Evolutionary conservation across 148 eudicot species (phyloP).

Genomic region (Hydrangea macrophylla): DNA sequence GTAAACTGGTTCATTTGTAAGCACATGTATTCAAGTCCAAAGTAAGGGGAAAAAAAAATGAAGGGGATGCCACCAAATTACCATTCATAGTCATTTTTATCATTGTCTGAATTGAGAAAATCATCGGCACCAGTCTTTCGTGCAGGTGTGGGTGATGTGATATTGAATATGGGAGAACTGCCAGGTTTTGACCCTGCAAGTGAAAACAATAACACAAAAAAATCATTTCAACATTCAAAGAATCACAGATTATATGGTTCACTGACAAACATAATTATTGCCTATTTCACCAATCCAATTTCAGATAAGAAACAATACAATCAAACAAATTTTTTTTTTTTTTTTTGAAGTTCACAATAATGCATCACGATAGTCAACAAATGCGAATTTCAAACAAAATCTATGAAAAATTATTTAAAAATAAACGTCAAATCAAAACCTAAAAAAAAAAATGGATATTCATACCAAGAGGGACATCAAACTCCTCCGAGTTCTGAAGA

Average conservation of each 20-base stretch:
- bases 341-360: no score
- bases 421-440: not conserved
- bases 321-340: no score
- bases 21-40: not conserved
- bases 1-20: not conserved
- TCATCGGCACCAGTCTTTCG: constrained; percentile 75
- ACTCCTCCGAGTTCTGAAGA: constrained; percentile 59
- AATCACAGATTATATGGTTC: not conserved
- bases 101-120: constrained; percentile 78
- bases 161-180: constrained; percentile 60
- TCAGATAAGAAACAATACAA: no score
- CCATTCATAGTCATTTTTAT: constrained; percentile 96
- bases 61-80: constrained; percentile 27
- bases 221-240: constrained; percentile 11
- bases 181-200: constrained; percentile 63
- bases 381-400: constrained; percentile 8
- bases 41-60: not conserved
- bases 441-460: constrained; percentile 11
- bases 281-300: not conserved
- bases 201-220: constrained; percentile 10
- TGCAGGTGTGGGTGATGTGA: constrained; percentile 48
- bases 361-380: not conserved
- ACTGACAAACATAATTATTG: not conserved
- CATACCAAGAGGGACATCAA: constrained; percentile 56
- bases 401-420: not conserved